These are phyloP conservation scores for Monilinia polystroma DNA, from an alignment of 2,329 filamentous ascomycete species.

Conservation along the genomic window DNA sequence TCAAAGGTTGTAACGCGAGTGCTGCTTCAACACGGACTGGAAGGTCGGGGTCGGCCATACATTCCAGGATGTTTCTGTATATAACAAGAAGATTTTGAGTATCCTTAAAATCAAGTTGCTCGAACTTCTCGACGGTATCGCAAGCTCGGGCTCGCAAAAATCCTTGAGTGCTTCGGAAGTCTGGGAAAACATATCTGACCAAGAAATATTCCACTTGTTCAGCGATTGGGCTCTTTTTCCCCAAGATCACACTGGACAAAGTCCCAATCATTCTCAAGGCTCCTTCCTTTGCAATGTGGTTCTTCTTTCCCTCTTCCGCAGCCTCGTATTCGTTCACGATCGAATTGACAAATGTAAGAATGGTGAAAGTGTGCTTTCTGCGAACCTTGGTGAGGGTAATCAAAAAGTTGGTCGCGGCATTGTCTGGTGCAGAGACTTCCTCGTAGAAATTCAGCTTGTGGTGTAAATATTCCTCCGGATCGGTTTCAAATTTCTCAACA, in stretches of 20 bases:
- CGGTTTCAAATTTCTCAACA: slow-evolving; percentile 87
- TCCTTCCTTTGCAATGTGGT: slow-evolving; percentile 93
- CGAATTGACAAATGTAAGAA: slow-evolving; percentile 91
- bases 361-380: slow-evolving; percentile 92
- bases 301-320: slow-evolving; percentile 83
- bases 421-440: slow-evolving; percentile 91
- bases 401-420: slow-evolving; percentile 94
- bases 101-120: slow-evolving; percentile 95
- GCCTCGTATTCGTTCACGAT: slow-evolving; percentile 91
- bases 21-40: slow-evolving; percentile 94
- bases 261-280: slow-evolving; percentile 97
- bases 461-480: slow-evolving; percentile 95
- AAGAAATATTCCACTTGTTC: slow-evolving; percentile 98
- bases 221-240: slow-evolving; percentile 97
- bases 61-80: slow-evolving; percentile 94
- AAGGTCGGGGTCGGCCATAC: slow-evolving; percentile 90
- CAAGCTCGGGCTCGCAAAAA: slow-evolving; percentile 93
- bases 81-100: slow-evolving; percentile 92
- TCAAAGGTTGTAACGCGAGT: slow-evolving; percentile 89
- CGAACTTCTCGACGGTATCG: slow-evolving; percentile 97
- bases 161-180: slow-evolving; percentile 89
- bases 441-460: slow-evolving; percentile 98
- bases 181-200: slow-evolving; percentile 95
- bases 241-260: slow-evolving; percentile 86
- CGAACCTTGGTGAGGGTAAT: slow-evolving; percentile 91